Evolutionary conservation across 257 asterid species (phyloP).

Genomic region (Henckelia pumila): DNA sequence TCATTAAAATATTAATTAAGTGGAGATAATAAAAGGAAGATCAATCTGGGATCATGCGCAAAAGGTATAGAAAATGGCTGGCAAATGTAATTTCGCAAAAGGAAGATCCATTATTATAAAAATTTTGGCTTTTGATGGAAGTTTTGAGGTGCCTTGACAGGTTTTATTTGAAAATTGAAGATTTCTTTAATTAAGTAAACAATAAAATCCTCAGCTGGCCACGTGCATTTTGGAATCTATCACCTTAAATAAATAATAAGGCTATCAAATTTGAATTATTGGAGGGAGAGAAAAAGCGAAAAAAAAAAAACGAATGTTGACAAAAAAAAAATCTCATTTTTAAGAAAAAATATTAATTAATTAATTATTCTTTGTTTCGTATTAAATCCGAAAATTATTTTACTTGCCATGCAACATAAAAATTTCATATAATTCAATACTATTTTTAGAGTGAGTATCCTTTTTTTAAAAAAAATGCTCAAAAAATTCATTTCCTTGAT

Average conservation of each 20-base stretch:
- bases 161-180: constrained; percentile 23
- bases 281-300: background rate
- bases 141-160: constrained; percentile 22
- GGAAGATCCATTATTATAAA: background rate
- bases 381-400: too few relatives aligned
- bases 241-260: constrained; percentile 26
- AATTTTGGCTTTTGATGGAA: background rate
- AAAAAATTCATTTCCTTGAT: too few relatives aligned
- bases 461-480: too few relatives aligned
- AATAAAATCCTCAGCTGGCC: constrained; percentile 37
- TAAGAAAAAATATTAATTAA: too few relatives aligned
- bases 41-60: constrained; percentile 56
- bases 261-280: background rate
- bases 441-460: too few relatives aligned
- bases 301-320: background rate
- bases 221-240: constrained; percentile 33
- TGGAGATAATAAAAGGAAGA: constrained; percentile 4
- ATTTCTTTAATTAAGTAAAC: constrained; percentile 20
- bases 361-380: too few relatives aligned
- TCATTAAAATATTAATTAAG: background rate
- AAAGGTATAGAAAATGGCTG: constrained; percentile 32
- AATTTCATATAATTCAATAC: too few relatives aligned
- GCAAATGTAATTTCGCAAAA: too few relatives aligned
- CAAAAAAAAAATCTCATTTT: background rate
- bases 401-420: too few relatives aligned